Evolutionary conservation across 805 yeast species (phyloP), one percentile per base, ranked within the genome.

Genomic region (Wickerhamomyces ciferrii): DNA sequence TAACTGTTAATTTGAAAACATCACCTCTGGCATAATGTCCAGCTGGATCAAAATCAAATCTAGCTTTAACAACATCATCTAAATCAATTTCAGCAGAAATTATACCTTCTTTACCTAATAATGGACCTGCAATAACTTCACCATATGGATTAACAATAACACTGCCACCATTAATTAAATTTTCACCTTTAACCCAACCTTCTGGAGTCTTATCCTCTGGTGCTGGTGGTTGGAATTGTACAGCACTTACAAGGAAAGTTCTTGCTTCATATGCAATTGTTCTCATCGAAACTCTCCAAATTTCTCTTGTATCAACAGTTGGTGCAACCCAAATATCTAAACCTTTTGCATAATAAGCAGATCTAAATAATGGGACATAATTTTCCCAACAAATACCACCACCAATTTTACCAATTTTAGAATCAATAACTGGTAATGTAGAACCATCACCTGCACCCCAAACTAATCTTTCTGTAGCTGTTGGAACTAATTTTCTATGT

Each of bases 401-500:
- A 17, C 76, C 76, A n/a, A 71, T 48, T 42, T 59, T 60, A 19
- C 73, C 72, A 5, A 57, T 67, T 2, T 56, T 48, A 19, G 66
- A 53, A 18, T 71, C 66, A 27, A 68, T 65, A 11, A 67, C 68
- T 4, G 68, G 64, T 41, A 73, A 51, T 2, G 75, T 70, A 5
- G 74, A 69, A 4, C 78, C 78, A 46, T 72, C 76, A 34, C 77
- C 77, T 43, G 65, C 66, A 2, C 74, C 75, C 76, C 76, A 72
- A 13, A 72, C 58, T 39, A 71, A 56, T 36, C 75, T 62, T 55
- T 72, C 78, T 21, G 67, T 58, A 15, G 71, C 76, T 5, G 77
- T 72, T 36, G 77, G 77, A 57, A 67, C 55, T 47, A 70, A 54
- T 48, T 73, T 73, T 27, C 78, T 61, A 52, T 72, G 77, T 48